Percentiles rank a stretch among this genome's conserved stretches.
Conservation (phyloP, 306 rosid species). For the Astragalus glycyphyllos region DNA sequence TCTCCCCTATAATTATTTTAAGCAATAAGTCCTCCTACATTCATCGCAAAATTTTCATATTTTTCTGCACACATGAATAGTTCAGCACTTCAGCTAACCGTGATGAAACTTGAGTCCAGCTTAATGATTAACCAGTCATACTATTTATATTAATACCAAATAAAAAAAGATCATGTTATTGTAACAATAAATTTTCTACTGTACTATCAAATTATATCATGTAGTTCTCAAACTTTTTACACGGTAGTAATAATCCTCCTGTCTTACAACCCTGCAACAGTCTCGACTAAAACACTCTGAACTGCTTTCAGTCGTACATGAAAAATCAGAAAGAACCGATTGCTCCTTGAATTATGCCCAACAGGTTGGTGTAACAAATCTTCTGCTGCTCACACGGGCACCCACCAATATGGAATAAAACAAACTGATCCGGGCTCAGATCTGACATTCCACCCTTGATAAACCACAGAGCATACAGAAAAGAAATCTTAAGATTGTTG, state of each 20-base stretch:
- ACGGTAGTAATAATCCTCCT: not conserved
- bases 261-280: conserved; percentile 31
- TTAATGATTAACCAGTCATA: not conserved
- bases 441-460: conserved; percentile 19
- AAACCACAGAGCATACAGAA: conserved; percentile 4
- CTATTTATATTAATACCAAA: not conserved
- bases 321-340: conserved; percentile 7
- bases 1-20: not conserved
- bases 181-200: conserved; percentile 1
- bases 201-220: not conserved
- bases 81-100: not conserved
- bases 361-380: conserved; percentile 10
- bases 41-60: not conserved
- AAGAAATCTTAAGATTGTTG: conserved; percentile 13
- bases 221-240: conserved; percentile 20
- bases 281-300: conserved; percentile 12
- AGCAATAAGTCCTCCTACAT: not conserved
- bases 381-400: not conserved
- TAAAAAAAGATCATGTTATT: not conserved
- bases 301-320: not conserved
- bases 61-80: not conserved
- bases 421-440: conserved; percentile 9
- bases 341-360: conserved; percentile 1
- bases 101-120: not conserved
- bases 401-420: not conserved